Evolutionary conservation across 2,329 filamentous ascomycete species (phyloP).

Genomic region (Trichoderma sp.): DNA sequence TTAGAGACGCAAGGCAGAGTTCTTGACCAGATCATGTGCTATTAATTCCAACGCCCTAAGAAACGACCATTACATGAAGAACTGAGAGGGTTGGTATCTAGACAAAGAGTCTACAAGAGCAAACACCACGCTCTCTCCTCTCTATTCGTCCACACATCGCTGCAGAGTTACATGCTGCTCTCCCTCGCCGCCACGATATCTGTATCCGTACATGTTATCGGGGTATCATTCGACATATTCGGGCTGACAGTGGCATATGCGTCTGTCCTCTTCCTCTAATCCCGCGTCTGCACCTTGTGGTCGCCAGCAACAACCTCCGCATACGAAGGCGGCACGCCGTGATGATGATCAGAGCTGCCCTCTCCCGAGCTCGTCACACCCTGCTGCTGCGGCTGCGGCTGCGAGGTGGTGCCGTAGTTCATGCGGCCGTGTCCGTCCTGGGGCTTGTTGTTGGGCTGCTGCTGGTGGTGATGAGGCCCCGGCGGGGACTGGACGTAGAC

Average conservation of each 20-base stretch:
- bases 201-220: background rate
- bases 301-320: conserved; percentile 88
- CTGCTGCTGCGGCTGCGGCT: conserved; percentile 36
- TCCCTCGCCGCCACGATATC: background rate
- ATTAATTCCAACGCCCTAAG: conserved; percentile 6
- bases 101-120: conserved; percentile 1
- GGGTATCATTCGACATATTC: background rate
- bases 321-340: conserved; percentile 74
- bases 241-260: background rate
- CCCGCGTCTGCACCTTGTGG: conserved; percentile 75
- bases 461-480: conserved; percentile 44
- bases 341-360: conserved; percentile 42
- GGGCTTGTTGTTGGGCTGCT: conserved; percentile 29
- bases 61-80: no score
- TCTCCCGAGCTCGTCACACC: conserved; percentile 44
- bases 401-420: conserved; percentile 50
- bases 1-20: background rate
- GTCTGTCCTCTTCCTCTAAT: conserved; percentile 32
- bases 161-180: background rate
- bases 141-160: background rate
- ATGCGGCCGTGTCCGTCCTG: conserved; percentile 36
- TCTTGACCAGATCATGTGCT: background rate
- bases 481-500: conserved; percentile 67
- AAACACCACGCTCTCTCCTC: background rate
- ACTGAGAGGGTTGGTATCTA: background rate